Base-by-base conservation (phyloP, 1,284 basidiomycete species). In the Fomitopsis betulina region DNA sequence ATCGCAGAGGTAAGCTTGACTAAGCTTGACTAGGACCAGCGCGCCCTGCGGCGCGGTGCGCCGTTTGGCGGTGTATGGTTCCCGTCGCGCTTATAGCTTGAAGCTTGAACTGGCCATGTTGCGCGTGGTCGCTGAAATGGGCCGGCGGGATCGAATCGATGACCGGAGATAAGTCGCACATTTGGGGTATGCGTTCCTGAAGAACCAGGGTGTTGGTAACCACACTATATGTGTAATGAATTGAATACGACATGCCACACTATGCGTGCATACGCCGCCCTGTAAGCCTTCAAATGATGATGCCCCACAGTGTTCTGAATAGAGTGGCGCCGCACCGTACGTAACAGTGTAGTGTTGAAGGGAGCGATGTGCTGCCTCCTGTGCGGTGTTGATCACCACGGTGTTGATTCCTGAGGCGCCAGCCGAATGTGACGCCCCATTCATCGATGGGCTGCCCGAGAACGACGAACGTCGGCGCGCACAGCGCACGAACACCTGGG, bases 71-170 rank as follows among this genome's bases (percentile, higher is more conserved):
- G 17, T 27, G 45, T 47, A 47, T 30, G 45, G 45, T n/a, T 47
- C 21, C 13, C 25, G 45, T 30, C 25, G 45, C 25, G 45, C 45
- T 47, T 47, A 23, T 23, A 42, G 42, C 42, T 21, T 45, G 45
- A 23, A 42, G 42, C 42, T 21, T 45, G 45, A 47, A 30, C 45
- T 21, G 23, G 15, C 25, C 45, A 27, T 3, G 23, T 8, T 42
- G 39, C 21, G 21, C 39, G 23, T 17, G 45, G 12, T 21, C 17
- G 25, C 45, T 30, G 23, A 47, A 8, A 35, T 51, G 49, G 30
- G 32, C 49, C 49, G 49, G 27, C 49, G 49, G 45, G 49, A 51
- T 51, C 32, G 49, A 37, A 51, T 51, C 49, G 49, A 51, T 51
- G 49, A 15, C 4, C 49, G 49, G 49, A 51, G 49, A 51, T 51